Evolutionary conservation across 2,329 filamentous ascomycete genomes (phyloP), one percentile per base, ranked within the genome.

Genomic region (Aureobasidium sp.): DNA sequence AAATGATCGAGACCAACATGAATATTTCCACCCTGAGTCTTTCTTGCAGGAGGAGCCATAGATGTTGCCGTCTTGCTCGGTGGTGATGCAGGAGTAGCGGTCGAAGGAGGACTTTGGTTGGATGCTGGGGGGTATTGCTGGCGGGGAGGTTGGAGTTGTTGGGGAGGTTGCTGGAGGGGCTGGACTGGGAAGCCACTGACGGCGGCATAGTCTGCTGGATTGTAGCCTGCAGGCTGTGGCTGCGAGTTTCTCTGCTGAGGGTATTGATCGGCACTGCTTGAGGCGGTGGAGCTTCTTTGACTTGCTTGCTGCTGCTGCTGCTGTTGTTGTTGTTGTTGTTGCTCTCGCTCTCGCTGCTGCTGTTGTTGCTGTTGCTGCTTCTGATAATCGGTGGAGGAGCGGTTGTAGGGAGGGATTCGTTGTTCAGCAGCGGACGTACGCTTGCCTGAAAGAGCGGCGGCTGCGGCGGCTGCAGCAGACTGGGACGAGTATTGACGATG

Each of bases 1-100:
- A 99, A 99, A 81, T 99, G 95, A 77, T 99, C 97, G 53, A 99
- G 85, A 23, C 96, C 96, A 76, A 99, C 98, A 62, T 95, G 90
- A 75, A 91, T 88, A 38, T 93, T 93, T 66, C 91, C 94, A 47
- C 93, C 92, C 85, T 68, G 89, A 18, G 81, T 79, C 66, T 84
- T 93, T 27, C 91, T 91, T 54, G 89, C 83, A n/a, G 92, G 92
- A 40, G 92, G 83, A 31, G 89, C 84, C 80, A 91, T 92, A 15
- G 47, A 53, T 25, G 64, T 40, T n/a, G 55, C 29, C 15, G 64
- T 54, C 59, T 64, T 64, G 53, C 62, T 68, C 25, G 66, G 63
- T 31, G 67, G 66, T n/a, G 67, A 51, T 77, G 77, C 65, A 83
- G 81, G 15, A 74, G 74, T 16, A 74, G 70, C 68, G 78, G 76